These are phyloP conservation scores for Trypanosoma cruzi DNA, from an alignment of 208 protist genomes.

Conservation along the genomic window DNA sequence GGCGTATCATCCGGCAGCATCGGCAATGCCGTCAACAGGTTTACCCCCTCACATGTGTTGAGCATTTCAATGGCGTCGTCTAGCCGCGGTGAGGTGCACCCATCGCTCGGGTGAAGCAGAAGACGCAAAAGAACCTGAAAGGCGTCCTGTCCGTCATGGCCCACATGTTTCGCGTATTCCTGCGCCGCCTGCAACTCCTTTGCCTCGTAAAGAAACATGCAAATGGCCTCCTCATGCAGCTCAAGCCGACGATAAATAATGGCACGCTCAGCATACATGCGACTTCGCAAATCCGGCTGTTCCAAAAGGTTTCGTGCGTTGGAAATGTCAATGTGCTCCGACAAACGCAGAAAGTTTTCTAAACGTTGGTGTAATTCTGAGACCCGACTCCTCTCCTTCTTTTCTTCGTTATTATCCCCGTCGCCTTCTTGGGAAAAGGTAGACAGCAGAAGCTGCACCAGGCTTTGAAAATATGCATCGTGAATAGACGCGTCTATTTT, in stretches of 20 bases:
- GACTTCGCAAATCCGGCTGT: constrained; percentile 29
- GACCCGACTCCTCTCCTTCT: neutral
- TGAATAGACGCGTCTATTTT: constrained; percentile 27
- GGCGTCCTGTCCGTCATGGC: constrained; percentile 36
- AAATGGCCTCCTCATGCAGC: constrained; percentile 51
- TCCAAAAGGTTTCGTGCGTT: constrained; percentile 42
- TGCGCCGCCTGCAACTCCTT: constrained; percentile 41
- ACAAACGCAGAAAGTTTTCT: constrained; percentile 46
- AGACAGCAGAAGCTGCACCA: constrained; percentile 30
- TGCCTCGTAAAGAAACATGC: constrained; percentile 64
- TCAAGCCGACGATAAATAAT: constrained; percentile 62
- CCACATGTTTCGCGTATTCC: constrained; percentile 50
- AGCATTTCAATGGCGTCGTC: constrained; percentile 49
- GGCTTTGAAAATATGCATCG: constrained; percentile 39
- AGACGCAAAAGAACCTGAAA: constrained; percentile 42
- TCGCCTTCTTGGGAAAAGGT: neutral
- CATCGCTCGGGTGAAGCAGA: constrained; percentile 30
- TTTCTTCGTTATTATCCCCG: neutral
- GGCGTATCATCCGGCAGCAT: constrained; percentile 66
- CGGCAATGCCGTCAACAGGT: constrained; percentile 48
- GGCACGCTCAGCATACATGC: constrained; percentile 45
- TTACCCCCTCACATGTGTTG: constrained; percentile 41
- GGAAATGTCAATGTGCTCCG: constrained; percentile 34
- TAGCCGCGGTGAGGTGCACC: constrained; percentile 12
- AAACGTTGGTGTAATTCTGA: constrained; percentile 22